These are phyloP conservation scores for Tricholomella constricta DNA, from an alignment of 768 basidiomycete genomes.

Conservation along the genomic window DNA sequence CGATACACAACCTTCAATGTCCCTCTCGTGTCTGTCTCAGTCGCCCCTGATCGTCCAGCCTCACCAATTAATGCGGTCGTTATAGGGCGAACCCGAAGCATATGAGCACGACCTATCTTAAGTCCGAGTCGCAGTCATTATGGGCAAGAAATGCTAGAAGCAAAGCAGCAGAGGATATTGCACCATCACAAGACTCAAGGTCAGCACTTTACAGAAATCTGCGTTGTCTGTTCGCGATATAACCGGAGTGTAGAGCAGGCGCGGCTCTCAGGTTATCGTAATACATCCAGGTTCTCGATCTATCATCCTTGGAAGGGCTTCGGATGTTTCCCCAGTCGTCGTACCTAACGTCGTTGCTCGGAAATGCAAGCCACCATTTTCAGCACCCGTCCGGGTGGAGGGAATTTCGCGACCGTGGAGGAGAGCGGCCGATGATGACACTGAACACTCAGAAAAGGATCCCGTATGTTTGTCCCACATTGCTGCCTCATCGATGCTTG, in stretches of 20 bases:
- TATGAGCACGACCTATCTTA: conserved; percentile 74
- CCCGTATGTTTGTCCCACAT: conserved; percentile 41
- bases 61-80: conserved; percentile 3
- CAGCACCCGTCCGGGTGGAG: conserved; percentile 45
- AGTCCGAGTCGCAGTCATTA: conserved; percentile 70
- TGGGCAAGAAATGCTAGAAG: conserved; percentile 73
- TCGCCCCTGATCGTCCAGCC: background rate
- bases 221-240: conserved; percentile 18
- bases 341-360: conserved; percentile 77
- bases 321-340: conserved; percentile 69
- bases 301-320: conserved; percentile 74
- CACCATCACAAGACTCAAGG: conserved; percentile 49
- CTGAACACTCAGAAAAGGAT: conserved; percentile 40
- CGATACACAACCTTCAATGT: conserved; percentile 82
- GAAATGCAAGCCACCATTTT: conserved; percentile 49
- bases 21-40: conserved; percentile 60
- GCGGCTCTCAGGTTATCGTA: conserved; percentile 77
- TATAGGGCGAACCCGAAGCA: conserved; percentile 79
- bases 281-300: conserved; percentile 79
- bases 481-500: background rate
- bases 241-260: conserved; percentile 45
- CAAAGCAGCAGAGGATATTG: conserved; percentile 45
- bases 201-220: conserved; percentile 21
- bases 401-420: conserved; percentile 56
- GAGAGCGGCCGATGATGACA: conserved; percentile 26